Conservation (phyloP, 768 basidiomycete genomes). For the Neoboletus subvelutipes region DNA sequence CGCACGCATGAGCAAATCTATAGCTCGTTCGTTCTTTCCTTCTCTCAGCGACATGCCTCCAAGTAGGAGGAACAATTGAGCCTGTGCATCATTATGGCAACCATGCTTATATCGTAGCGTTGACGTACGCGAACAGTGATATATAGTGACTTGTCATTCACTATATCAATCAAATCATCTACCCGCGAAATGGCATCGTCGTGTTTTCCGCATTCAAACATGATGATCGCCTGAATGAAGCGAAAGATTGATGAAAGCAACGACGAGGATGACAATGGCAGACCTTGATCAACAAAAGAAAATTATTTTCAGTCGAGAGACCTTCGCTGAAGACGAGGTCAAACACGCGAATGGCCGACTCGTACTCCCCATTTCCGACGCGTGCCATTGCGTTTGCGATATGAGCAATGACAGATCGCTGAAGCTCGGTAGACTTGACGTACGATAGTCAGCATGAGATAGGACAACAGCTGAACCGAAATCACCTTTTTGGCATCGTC, state of each 20-base stretch:
- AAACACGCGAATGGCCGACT: constrained; percentile 3
- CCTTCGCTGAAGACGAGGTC: constrained; percentile 7
- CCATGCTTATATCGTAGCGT: neutral
- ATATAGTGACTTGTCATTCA: neutral
- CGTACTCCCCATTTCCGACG: neutral
- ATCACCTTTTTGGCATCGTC: constrained; percentile 8
- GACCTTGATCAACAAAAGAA: constrained; percentile 17
- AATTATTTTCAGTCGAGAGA: neutral
- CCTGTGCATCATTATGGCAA: neutral
- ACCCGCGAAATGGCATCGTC: constrained; percentile 10
- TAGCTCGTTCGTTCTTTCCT: neutral
- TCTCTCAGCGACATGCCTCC: neutral
- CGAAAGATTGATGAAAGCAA: neutral
- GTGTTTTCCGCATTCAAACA: constrained; percentile 9
- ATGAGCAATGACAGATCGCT: constrained; percentile 9
- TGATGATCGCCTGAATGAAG: neutral
- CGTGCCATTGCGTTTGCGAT: constrained; percentile 6
- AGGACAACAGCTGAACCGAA: accelerated
- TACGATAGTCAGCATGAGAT: neutral
- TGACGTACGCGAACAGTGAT: constrained; percentile 3
- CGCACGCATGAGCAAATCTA: neutral
- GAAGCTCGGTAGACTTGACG: constrained; percentile 8
- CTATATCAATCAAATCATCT: neutral
- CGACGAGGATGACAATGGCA: accelerated
- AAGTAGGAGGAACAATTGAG: constrained; percentile 3